Conservation (phyloP, 768 basidiomycete species). For the Kwoniella bestiolae region DNA sequence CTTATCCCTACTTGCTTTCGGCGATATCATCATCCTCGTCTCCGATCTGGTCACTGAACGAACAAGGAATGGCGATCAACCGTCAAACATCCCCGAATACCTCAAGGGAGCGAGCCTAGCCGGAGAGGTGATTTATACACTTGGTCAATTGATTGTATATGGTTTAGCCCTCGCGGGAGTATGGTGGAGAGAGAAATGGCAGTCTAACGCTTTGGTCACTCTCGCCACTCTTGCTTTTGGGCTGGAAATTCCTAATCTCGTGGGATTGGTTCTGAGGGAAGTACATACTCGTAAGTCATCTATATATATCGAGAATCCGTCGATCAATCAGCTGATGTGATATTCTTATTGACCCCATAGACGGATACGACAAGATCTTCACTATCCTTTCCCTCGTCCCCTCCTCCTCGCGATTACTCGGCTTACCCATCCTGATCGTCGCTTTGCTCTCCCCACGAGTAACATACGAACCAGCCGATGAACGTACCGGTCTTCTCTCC, state of each 20-base stretch:
- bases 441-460: slow-evolving; percentile 69
- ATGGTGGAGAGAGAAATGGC: slow-evolving; percentile 44
- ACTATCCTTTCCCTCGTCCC: slow-evolving; percentile 61
- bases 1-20: slow-evolving; percentile 71
- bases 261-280: slow-evolving; percentile 38
- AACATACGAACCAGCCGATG: slow-evolving; percentile 63
- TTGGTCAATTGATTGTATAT: slow-evolving; percentile 48
- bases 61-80: slow-evolving; percentile 63
- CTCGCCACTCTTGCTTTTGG: slow-evolving; percentile 33
- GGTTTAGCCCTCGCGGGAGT: slow-evolving; percentile 32
- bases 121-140: slow-evolving; percentile 32
- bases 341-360: slow-evolving; percentile 9
- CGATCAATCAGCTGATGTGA: not conserved
- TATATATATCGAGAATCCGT: not conserved
- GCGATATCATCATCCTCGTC: slow-evolving; percentile 76
- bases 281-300: slow-evolving; percentile 37
- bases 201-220: slow-evolving; percentile 32
- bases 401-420: slow-evolving; percentile 39
- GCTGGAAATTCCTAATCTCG: slow-evolving; percentile 40
- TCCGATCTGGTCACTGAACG: slow-evolving; percentile 68
- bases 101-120: slow-evolving; percentile 16
- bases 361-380: slow-evolving; percentile 34
- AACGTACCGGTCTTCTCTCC: slow-evolving; percentile 54
- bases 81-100: not conserved
- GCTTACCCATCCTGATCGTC: slow-evolving; percentile 58